A percentile compares a stretch with the other conserved stretches of the same genome.
These are phyloP conservation scores for Sclerotinia spermophila DNA, from an alignment of 2,329 filamentous ascomycete genomes.

Conservation along the genomic window DNA sequence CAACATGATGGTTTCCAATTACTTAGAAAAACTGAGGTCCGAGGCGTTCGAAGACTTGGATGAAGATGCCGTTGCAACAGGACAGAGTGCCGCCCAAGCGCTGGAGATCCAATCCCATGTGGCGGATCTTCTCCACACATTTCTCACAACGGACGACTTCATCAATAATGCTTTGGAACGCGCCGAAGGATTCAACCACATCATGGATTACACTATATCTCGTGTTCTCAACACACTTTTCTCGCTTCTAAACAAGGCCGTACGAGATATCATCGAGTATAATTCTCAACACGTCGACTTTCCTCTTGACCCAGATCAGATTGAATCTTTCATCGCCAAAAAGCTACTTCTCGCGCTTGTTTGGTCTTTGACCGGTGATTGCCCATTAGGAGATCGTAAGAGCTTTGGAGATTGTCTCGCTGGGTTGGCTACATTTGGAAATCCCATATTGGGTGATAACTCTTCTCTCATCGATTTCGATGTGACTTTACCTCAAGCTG, in stretches of 20 bases:
- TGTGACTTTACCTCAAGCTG: slow-evolving; percentile 77
- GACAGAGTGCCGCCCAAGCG: slow-evolving; percentile 72
- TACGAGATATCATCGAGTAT: slow-evolving; percentile 90
- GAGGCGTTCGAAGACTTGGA: slow-evolving; percentile 92
- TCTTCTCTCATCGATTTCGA: slow-evolving; percentile 95
- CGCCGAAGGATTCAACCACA: slow-evolving; percentile 79
- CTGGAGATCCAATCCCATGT: slow-evolving; percentile 74
- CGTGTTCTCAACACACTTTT: slow-evolving; percentile 91
- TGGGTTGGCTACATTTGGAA: slow-evolving; percentile 78
- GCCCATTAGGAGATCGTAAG: slow-evolving; percentile 82
- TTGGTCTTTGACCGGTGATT: slow-evolving; percentile 96
- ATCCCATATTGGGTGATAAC: slow-evolving; percentile 71
- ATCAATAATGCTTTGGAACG: slow-evolving; percentile 72
- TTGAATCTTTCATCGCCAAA: slow-evolving; percentile 87
- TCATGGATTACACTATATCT: slow-evolving; percentile 96
- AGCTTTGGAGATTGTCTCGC: slow-evolving; percentile 81
- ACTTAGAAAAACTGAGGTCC: slow-evolving; percentile 76
- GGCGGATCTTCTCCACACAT: slow-evolving; percentile 72
- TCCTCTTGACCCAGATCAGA: slow-evolving; percentile 81
- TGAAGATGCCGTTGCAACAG: slow-evolving; percentile 77
- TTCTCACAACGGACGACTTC: slow-evolving; percentile 76
- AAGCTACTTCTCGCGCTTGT: slow-evolving; percentile 89
- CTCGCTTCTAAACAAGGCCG: slow-evolving; percentile 91
- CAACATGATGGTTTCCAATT: slow-evolving; percentile 88
- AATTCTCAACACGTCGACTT: slow-evolving; percentile 94